phyloP scores from a whole-genome alignment of 495 filamentous ascomycete species.

The Podospora comata region DNA sequence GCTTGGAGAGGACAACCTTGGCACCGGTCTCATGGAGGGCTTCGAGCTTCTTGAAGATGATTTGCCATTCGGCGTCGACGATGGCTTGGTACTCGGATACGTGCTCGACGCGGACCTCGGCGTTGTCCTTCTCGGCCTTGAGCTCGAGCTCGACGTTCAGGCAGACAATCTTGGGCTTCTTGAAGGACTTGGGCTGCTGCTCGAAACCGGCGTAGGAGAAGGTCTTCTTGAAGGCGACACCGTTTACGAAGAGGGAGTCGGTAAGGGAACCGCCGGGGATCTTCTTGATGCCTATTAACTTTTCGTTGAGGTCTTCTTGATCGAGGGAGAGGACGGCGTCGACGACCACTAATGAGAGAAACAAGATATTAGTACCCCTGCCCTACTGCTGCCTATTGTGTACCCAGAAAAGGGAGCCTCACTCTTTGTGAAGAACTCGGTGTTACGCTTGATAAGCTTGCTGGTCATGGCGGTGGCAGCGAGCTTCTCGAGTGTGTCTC shows the following conservation, averaged over 20 bases:
- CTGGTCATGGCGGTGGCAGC: slow-evolving; percentile 99
- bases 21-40: slow-evolving; percentile 88
- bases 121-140: slow-evolving; percentile 98
- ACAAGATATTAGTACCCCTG: background rate
- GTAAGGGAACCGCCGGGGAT: slow-evolving; percentile 94
- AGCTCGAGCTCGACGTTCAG: slow-evolving; percentile 96
- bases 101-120: slow-evolving; percentile 95
- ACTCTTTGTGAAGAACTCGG: slow-evolving; percentile 97
- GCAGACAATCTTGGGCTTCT: slow-evolving; percentile 89
- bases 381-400: background rate
- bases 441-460: slow-evolving; percentile 97
- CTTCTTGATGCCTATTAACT: slow-evolving; percentile 96
- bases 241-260: slow-evolving; percentile 95
- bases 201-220: slow-evolving; percentile 99
- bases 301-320: slow-evolving; percentile 96
- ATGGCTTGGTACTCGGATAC: slow-evolving; percentile 99
- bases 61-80: slow-evolving; percentile 98
- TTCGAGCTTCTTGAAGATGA: slow-evolving; percentile 98
- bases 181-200: slow-evolving; percentile 95
- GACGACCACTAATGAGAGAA: slow-evolving; percentile 72
- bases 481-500: slow-evolving; percentile 84
- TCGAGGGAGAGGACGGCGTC: slow-evolving; percentile 96
- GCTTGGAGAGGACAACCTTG: slow-evolving; percentile 93
- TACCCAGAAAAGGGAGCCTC: slow-evolving; percentile 13
- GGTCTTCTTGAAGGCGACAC: slow-evolving; percentile 99